Percentiles rank a stretch among this genome's conserved stretches.
Conservation (phyloP, 139 green algal genomes). For the Chlamydomonas urium region DNA sequence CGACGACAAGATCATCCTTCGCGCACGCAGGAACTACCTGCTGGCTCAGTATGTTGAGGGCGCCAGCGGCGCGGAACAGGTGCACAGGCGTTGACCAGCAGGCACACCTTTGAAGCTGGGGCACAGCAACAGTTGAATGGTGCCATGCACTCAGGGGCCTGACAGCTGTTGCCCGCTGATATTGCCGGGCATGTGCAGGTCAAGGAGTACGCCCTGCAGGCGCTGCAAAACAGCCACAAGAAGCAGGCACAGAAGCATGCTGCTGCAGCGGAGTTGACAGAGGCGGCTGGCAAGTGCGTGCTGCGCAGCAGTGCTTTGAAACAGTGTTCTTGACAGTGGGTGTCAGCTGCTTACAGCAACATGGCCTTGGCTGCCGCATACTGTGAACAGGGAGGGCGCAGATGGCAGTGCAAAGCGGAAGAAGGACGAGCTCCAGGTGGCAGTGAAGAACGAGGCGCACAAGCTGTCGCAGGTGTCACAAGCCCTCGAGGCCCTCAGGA, state of each 20-base stretch:
- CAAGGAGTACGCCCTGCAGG: not conserved
- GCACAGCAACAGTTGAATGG: no score
- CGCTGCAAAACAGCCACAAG: not conserved
- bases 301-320: no score
- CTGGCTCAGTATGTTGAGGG: constrained; percentile 61
- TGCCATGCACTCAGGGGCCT: no score
- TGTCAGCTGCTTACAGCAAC: no score
- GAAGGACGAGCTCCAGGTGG: constrained; percentile 12
- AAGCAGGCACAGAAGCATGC: constrained; percentile 10
- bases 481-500: constrained; percentile 14
- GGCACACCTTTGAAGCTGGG: no score
- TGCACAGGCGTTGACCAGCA: constrained; percentile 14
- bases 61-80: constrained; percentile 21
- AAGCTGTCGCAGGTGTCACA: constrained; percentile 36
- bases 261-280: no score
- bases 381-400: no score
- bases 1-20: constrained; percentile 98
- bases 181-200: not conserved
- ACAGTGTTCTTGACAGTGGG: no score
- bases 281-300: no score
- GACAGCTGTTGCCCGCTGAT: no score
- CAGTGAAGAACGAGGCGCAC: constrained; percentile 44
- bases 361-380: no score
- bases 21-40: constrained; percentile 85
- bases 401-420: no score